Evolutionary conservation across 371 early-diverging fungal genomes (phyloP).

Genomic region (Mortierella sp.): DNA sequence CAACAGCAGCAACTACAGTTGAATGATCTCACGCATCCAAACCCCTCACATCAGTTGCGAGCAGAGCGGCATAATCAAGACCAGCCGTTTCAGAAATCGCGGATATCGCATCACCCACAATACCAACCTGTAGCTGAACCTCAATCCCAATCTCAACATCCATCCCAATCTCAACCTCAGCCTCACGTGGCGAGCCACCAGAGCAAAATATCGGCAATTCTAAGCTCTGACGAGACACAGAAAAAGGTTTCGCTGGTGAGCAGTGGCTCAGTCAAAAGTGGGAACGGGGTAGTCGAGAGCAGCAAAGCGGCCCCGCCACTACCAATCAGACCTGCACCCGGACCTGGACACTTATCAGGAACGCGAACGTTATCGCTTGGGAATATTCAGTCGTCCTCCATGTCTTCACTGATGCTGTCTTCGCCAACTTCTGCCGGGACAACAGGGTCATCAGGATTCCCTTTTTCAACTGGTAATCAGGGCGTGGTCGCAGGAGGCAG

Average conservation of each 20-base stretch:
- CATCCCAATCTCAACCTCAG: not conserved
- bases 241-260: slow-evolving; percentile 5
- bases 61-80: slow-evolving; percentile 12
- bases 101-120: not conserved
- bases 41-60: slow-evolving; percentile 2
- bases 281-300: not conserved
- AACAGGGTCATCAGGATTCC: not conserved
- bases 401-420: slow-evolving; percentile 1
- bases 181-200: slow-evolving; percentile 3
- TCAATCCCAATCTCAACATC: not conserved
- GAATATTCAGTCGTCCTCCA: slow-evolving; percentile 2
- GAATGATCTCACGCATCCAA: slow-evolving; percentile 1
- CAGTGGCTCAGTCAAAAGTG: not conserved
- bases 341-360: not conserved
- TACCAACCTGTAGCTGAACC: not conserved
- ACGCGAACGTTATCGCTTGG: slow-evolving; percentile 5
- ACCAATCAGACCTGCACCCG: not conserved
- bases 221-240: slow-evolving; percentile 9
- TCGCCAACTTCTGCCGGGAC: slow-evolving; percentile 7
- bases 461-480: slow-evolving; percentile 3
- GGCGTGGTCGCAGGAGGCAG: not conserved
- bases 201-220: slow-evolving; percentile 2
- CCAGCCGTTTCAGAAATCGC: not conserved
- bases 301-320: not conserved
- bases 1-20: slow-evolving; percentile 3